A percentile compares a stretch with the other conserved stretches of the same genome.
Conservation (phyloP, 495 filamentous ascomycete genomes). For the Hyaloscypha bicolor region DNA sequence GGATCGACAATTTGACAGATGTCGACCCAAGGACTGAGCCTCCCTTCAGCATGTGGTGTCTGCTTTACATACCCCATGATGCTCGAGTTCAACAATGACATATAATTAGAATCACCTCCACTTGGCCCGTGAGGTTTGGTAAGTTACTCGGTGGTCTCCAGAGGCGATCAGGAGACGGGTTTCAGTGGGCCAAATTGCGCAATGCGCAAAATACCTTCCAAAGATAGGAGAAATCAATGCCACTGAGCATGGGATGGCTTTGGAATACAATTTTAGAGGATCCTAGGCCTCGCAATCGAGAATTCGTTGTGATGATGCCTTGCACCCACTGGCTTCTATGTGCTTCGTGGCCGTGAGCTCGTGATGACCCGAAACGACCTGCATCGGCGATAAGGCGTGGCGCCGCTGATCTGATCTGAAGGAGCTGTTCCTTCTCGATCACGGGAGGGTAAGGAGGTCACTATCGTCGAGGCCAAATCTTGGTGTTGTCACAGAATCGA, state of each 20-base stretch:
- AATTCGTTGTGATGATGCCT: neutral
- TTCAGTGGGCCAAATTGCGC: neutral
- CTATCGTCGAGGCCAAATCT: neutral
- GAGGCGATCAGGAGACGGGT: constrained; percentile 11
- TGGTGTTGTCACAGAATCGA: neutral
- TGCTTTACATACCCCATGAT: neutral
- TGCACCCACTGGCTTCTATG: neutral
- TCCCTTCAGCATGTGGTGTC: neutral
- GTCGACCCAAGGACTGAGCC: neutral
- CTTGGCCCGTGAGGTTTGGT: neutral
- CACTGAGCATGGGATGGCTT: neutral
- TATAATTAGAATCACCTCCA: neutral
- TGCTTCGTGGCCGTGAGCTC: neutral
- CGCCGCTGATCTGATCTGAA: neutral
- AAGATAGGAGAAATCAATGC: neutral
- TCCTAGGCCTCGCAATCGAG: neutral
- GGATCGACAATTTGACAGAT: neutral
- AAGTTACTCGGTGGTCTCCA: neutral
- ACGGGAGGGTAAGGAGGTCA: neutral
- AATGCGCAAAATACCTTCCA: neutral
- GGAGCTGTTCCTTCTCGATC: neutral
- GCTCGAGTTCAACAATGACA: neutral
- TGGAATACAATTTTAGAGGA: neutral
- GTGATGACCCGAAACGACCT: neutral
- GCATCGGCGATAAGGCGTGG: neutral